Evolutionary conservation across 2,329 filamentous ascomycete genomes (phyloP).

Genomic region (Tolypocladium capitatum): DNA sequence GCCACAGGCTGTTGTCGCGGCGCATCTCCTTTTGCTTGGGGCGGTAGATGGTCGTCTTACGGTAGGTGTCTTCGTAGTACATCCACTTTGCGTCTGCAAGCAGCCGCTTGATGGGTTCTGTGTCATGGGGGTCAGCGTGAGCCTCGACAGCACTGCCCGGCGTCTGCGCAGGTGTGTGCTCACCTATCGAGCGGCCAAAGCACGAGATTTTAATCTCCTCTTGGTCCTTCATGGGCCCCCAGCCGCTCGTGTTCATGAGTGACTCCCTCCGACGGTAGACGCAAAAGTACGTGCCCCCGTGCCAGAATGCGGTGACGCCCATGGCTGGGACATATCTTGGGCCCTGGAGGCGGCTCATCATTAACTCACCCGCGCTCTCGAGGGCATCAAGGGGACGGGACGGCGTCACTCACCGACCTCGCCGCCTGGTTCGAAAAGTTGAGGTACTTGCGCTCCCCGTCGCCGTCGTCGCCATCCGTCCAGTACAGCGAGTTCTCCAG

Average conservation of each 20-base stretch:
- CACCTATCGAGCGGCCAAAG: conserved; percentile 31
- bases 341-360: conserved; percentile 14
- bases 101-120: conserved; percentile 41
- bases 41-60: conserved; percentile 45
- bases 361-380: background rate
- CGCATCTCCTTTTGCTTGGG: conserved; percentile 33
- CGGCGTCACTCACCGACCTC: conserved; percentile 24
- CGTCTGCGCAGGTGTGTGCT: background rate
- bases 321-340: conserved; percentile 41
- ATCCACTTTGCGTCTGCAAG: conserved; percentile 38
- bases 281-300: conserved; percentile 34
- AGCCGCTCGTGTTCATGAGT: conserved; percentile 17
- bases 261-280: conserved; percentile 33
- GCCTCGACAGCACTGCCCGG: background rate
- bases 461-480: conserved; percentile 23
- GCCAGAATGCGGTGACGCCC: conserved; percentile 41
- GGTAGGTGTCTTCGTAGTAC: conserved; percentile 38
- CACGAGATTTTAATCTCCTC: conserved; percentile 42
- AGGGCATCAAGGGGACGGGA: background rate
- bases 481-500: conserved; percentile 23
- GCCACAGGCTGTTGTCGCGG: conserved; percentile 36
- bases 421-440: conserved; percentile 48
- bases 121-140: background rate
- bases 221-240: conserved; percentile 32
- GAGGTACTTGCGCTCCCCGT: conserved; percentile 28